Evolutionary conservation across 2,329 filamentous ascomycete genomes (phyloP).

Genomic region (Trichoderma sp.): DNA sequence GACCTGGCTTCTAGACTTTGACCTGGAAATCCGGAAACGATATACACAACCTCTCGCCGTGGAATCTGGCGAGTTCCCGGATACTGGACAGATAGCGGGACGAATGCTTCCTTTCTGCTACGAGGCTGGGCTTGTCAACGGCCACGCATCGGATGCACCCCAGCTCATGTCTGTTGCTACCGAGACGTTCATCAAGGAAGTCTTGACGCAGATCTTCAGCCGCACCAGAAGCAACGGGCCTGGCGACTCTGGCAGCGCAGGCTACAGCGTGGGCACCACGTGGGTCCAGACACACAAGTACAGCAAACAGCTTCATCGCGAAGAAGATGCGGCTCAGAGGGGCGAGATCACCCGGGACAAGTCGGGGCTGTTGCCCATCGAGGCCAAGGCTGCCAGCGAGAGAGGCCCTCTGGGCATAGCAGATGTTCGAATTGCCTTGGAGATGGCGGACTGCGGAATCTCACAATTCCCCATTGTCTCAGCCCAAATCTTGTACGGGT

Average conservation of each 20-base stretch:
- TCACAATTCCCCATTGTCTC: conserved; percentile 76
- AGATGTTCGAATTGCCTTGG: conserved; percentile 75
- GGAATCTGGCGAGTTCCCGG: conserved; percentile 71
- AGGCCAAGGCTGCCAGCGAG: conserved; percentile 74
- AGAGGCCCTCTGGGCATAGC: conserved; percentile 73
- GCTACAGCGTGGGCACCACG: conserved; percentile 65
- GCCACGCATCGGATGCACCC: conserved; percentile 62
- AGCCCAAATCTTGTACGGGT: conserved; percentile 69
- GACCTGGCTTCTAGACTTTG: conserved; percentile 55
- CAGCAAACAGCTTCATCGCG: conserved; percentile 69
- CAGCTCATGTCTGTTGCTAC: conserved; percentile 67
- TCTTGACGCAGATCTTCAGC: conserved; percentile 64
- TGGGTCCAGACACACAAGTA: conserved; percentile 83
- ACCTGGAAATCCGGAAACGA: conserved; percentile 68
- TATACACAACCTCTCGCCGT: conserved; percentile 65
- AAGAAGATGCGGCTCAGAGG: conserved; percentile 72
- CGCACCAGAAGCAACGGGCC: conserved; percentile 67
- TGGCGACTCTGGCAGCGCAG: conserved; percentile 62
- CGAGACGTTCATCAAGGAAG: conserved; percentile 68
- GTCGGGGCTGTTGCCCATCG: conserved; percentile 76
- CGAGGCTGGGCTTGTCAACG: conserved; percentile 62
- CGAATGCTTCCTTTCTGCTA: conserved; percentile 71
- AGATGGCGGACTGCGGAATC: conserved; percentile 74
- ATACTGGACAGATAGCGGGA: conserved; percentile 62
- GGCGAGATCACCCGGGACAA: conserved; percentile 76